Conservation (phyloP, 192 early-diverging fungal genomes). For the Umbelopsis sp. region DNA sequence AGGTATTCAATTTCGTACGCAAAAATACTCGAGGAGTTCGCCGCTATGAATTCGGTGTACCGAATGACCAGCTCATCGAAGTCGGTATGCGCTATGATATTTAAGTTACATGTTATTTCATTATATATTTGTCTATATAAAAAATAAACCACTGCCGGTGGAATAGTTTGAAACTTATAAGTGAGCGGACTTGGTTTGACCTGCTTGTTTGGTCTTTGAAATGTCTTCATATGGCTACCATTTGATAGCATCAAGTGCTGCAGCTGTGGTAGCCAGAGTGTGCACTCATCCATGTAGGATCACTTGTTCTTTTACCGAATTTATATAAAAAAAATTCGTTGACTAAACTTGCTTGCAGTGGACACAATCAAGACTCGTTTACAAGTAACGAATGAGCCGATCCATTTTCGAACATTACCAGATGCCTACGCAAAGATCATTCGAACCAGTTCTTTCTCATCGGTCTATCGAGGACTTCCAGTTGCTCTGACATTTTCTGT, state of each 20-base stretch:
- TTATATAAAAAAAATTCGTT: neutral
- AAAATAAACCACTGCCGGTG: too few relatives aligned
- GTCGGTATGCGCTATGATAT: slow-evolving; percentile 18
- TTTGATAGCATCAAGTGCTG: slow-evolving; percentile 52
- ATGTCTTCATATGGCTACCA: slow-evolving; percentile 28
- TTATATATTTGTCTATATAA: too few relatives aligned
- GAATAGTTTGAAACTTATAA: too few relatives aligned
- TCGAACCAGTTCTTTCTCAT: slow-evolving; percentile 16
- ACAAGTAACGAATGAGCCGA: slow-evolving; percentile 44
- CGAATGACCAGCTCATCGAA: slow-evolving; percentile 2
- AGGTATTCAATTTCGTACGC: neutral
- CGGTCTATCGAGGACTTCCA: slow-evolving; percentile 69
- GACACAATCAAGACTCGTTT: slow-evolving; percentile 78
- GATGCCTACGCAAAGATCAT: slow-evolving; percentile 28
- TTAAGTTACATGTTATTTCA: neutral
- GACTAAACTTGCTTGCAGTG: slow-evolving; percentile 36
- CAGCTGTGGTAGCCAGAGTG: slow-evolving; percentile 59
- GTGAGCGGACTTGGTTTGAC: too few relatives aligned
- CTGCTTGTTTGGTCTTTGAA: neutral
- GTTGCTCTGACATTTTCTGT: slow-evolving; percentile 70
- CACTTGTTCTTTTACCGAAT: neutral
- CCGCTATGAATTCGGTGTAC: slow-evolving; percentile 7
- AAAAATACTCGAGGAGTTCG: slow-evolving; percentile 8
- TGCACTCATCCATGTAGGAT: slow-evolving; percentile 65
- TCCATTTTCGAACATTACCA: slow-evolving; percentile 21